Conservation (phyloP, 2,329 filamentous ascomycete genomes). For the Bretziella fagacearum region DNA sequence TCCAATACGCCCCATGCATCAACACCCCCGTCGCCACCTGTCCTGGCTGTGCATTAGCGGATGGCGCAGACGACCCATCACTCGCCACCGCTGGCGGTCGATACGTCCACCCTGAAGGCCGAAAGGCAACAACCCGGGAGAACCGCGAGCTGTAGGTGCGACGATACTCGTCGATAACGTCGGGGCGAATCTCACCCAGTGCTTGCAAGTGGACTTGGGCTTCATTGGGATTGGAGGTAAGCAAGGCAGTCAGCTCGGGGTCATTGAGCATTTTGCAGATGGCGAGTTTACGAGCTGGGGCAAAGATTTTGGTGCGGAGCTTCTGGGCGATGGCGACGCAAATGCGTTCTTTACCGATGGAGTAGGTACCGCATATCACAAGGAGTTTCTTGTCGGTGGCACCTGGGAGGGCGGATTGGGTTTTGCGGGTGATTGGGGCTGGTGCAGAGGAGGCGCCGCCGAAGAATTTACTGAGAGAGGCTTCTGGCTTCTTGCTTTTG, state of each 20-base stretch:
- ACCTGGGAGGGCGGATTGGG: slow-evolving; percentile 20
- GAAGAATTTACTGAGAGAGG: slow-evolving; percentile 36
- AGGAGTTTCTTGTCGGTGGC: slow-evolving; percentile 33
- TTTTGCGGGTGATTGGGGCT: slow-evolving; percentile 14
- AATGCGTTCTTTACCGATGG: slow-evolving; percentile 93
- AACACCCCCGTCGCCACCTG: slow-evolving; percentile 33
- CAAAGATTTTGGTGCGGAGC: slow-evolving; percentile 75
- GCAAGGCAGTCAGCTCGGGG: slow-evolving; percentile 54
- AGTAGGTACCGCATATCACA: slow-evolving; percentile 90
- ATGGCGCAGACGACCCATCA: slow-evolving; percentile 6
- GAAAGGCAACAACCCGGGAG: slow-evolving; percentile 71
- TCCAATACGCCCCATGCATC: slow-evolving; percentile 51
- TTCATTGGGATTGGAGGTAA: slow-evolving; percentile 64
- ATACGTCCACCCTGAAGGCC: slow-evolving; percentile 91
- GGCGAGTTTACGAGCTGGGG: slow-evolving; percentile 62
- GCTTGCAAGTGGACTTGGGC: slow-evolving; percentile 98
- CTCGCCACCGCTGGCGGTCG: slow-evolving; percentile 39
- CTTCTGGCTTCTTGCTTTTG: slow-evolving; percentile 9
- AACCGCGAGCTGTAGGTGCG: slow-evolving; percentile 66
- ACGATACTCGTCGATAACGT: slow-evolving; percentile 82
- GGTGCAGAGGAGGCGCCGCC: slow-evolving; percentile 19
- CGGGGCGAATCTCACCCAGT: slow-evolving; percentile 80
- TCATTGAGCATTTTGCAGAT: slow-evolving; percentile 78
- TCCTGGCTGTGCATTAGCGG: slow-evolving; percentile 27
- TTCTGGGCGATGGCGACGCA: slow-evolving; percentile 83